phyloP scores from a whole-genome alignment of 2,329 filamentous ascomycete species.

The Diaporthe amygdali region DNA sequence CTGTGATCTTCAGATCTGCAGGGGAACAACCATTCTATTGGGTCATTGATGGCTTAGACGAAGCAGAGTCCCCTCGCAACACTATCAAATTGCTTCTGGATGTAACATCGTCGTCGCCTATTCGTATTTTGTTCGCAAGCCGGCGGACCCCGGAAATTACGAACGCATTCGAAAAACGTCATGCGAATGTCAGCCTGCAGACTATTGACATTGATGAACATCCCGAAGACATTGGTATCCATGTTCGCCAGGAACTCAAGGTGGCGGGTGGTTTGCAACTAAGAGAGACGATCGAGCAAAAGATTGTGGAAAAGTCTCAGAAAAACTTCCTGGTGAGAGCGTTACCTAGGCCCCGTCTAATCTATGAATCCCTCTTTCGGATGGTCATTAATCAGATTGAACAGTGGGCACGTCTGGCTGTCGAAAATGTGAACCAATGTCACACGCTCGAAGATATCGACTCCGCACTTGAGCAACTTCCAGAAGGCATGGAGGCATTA shows the following conservation, averaged over 20 bases:
- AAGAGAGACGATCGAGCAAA: neutral
- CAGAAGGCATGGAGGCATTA: neutral
- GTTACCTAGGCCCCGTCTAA: neutral
- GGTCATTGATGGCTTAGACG: neutral
- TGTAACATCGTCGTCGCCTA: neutral
- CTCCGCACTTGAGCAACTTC: neutral
- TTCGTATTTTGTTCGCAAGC: neutral
- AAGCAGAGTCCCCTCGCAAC: neutral
- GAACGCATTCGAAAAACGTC: neutral
- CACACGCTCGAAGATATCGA: neutral
- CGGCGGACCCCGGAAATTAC: neutral
- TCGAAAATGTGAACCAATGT: neutral
- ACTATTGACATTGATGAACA: neutral
- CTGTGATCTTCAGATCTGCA: neutral
- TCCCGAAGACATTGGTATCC: neutral
- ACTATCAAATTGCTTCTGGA: neutral
- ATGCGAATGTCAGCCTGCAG: neutral
- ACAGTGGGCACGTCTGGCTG: neutral
- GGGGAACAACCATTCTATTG: neutral
- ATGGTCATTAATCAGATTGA: neutral
- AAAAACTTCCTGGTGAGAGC: neutral
- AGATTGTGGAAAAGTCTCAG: neutral
- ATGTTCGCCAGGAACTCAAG: neutral
- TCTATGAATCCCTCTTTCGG: too few relatives aligned
- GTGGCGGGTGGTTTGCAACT: neutral